A percentile compares a stretch with the other conserved stretches of the same genome.
These are phyloP conservation scores for cucumber (Cucumis sativus) DNA, from an alignment of 306 rosid genomes.

Conservation along the genomic window DNA sequence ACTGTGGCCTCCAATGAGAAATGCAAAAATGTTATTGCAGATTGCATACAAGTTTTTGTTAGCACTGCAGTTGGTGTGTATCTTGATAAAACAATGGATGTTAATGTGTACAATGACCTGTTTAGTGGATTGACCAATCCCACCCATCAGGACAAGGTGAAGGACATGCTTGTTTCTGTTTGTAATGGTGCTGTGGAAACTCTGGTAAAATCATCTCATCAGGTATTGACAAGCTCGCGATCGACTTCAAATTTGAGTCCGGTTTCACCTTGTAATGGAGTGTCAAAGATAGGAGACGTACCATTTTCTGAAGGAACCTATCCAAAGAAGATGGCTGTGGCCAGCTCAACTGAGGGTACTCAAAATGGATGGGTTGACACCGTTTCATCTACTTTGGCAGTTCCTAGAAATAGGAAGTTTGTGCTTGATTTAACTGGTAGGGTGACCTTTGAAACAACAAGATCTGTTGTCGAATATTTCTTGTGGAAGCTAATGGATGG, in stretches of 20 bases:
- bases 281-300: constrained; percentile 9
- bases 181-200: constrained; percentile 90
- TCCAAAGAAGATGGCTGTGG: constrained; percentile 19
- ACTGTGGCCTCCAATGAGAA: constrained; percentile 35
- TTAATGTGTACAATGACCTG: constrained; percentile 52
- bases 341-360: constrained; percentile 9
- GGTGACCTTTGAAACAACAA: constrained; percentile 58
- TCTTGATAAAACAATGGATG: constrained; percentile 75
- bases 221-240: constrained; percentile 38
- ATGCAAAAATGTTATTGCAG: constrained; percentile 39
- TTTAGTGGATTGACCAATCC: constrained; percentile 78
- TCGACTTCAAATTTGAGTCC: constrained; percentile 15
- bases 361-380: constrained; percentile 45
- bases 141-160: constrained; percentile 44
- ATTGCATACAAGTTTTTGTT: constrained; percentile 54
- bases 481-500: constrained; percentile 51
- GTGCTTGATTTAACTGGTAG: constrained; percentile 80
- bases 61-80: constrained; percentile 77
- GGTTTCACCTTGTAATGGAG: constrained; percentile 12
- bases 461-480: constrained; percentile 54
- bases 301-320: constrained; percentile 22
- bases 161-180: constrained; percentile 49
- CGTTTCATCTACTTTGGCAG: constrained; percentile 63
- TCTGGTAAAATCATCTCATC: constrained; percentile 66
- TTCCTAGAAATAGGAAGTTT: constrained; percentile 59